Evolutionary conservation across 352 stramenopile genomes (phyloP).

Genomic region (Phytophthora hibernalis): DNA sequence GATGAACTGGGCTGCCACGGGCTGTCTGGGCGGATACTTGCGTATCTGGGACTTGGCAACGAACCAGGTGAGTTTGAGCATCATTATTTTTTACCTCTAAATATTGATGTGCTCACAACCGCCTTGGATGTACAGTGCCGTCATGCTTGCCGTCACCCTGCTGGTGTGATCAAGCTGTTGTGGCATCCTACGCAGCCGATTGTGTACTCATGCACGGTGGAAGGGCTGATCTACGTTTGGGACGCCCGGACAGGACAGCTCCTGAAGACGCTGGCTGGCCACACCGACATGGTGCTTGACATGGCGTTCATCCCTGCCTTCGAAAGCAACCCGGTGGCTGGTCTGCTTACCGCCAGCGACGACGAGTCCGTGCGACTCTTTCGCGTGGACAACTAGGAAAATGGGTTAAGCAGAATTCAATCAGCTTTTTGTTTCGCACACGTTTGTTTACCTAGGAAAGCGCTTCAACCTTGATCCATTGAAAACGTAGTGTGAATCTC

Average conservation of each 20-base stretch:
- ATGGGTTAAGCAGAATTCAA: constrained; percentile 10
- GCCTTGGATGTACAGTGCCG: constrained; percentile 60
- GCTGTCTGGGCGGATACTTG: constrained; percentile 93
- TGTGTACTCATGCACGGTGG: constrained; percentile 89
- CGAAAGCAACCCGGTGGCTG: constrained; percentile 46
- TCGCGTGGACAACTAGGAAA: constrained; percentile 54
- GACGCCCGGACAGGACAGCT: constrained; percentile 89
- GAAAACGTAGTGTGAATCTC: constrained; percentile 17
- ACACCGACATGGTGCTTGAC: constrained; percentile 94
- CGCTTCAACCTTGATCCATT: constrained; percentile 2
- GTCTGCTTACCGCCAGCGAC: constrained; percentile 83
- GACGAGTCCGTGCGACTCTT: constrained; percentile 88
- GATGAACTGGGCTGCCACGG: constrained; percentile 96
- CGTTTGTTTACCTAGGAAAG: background rate
- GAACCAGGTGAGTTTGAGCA: constrained; percentile 56
- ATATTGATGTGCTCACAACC: constrained; percentile 8
- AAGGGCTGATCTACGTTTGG: constrained; percentile 92
- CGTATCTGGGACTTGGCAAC: constrained; percentile 97
- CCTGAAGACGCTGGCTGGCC: constrained; percentile 79
- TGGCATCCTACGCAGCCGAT: constrained; percentile 90
- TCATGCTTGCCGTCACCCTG: constrained; percentile 87
- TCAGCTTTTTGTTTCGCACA: constrained; percentile 14
- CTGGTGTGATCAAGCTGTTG: constrained; percentile 91
- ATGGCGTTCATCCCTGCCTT: constrained; percentile 77
- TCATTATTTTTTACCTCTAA: background rate